These are phyloP conservation scores for Ottelia alismoides DNA, from an alignment of 106 monocot genomes.

Conservation along the genomic window DNA sequence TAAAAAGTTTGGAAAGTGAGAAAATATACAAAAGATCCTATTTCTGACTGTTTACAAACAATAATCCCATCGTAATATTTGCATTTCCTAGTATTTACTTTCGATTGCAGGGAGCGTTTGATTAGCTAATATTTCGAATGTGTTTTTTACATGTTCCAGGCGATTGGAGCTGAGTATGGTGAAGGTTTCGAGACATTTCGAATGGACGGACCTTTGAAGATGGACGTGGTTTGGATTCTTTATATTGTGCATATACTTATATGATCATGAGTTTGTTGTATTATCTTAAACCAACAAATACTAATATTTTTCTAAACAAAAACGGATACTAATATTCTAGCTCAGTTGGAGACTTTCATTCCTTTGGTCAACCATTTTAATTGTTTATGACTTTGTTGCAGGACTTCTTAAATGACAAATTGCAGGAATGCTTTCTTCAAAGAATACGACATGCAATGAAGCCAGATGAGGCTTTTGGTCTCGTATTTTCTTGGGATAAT, in stretches of 20 bases:
- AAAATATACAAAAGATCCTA: too few relatives aligned
- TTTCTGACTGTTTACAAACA: too few relatives aligned
- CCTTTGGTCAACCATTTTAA: too few relatives aligned
- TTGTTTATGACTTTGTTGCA: conserved; percentile 12
- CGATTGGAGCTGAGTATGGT: conserved; percentile 98
- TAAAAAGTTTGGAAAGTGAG: too few relatives aligned
- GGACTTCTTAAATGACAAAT: conserved; percentile 89
- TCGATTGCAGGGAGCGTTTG: too few relatives aligned
- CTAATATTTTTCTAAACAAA: too few relatives aligned
- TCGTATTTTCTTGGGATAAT: conserved; percentile 99
- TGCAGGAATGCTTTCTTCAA: conserved; percentile 96
- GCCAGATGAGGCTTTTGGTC: conserved; percentile 96
- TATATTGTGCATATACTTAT: conserved; percentile 1
- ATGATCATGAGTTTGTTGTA: background rate
- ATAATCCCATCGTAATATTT: too few relatives aligned
- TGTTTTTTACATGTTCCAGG: conserved; percentile 46
- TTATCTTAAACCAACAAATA: too few relatives aligned
- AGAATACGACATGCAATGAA: conserved; percentile 99
- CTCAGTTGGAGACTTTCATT: too few relatives aligned
- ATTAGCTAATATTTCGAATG: too few relatives aligned
- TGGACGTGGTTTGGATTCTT: conserved; percentile 67
- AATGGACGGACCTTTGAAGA: conserved; percentile 90
- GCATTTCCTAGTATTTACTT: too few relatives aligned
- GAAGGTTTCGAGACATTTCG: conserved; percentile 99
- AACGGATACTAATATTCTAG: too few relatives aligned